These are phyloP conservation scores for Lumnitzera racemosa DNA, from an alignment of 345 rosid genomes.

Conservation along the genomic window DNA sequence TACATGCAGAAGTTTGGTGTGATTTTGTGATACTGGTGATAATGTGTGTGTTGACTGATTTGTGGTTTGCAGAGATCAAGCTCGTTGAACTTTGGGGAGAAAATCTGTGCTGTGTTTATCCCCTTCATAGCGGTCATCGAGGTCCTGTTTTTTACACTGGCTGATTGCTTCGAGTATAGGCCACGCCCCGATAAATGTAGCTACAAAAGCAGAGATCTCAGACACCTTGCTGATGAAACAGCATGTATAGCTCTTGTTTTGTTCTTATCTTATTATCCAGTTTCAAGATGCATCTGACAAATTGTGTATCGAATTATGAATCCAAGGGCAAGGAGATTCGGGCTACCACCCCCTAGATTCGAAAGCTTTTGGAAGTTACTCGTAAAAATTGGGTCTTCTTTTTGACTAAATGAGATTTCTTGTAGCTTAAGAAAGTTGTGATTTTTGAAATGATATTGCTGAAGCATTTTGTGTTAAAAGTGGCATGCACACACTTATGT, in stretches of 20 bases:
- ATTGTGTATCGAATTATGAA: background rate
- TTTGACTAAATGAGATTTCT: too few species aligned
- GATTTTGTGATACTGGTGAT: background rate
- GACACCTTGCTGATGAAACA: constrained; percentile 56
- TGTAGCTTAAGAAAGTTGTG: too few species aligned
- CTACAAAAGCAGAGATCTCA: constrained; percentile 20
- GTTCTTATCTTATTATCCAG: background rate
- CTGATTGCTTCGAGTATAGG: constrained; percentile 35
- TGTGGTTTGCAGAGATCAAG: constrained; percentile 36
- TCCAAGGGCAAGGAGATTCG: background rate
- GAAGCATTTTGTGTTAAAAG: too few species aligned
- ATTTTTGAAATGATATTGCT: too few species aligned
- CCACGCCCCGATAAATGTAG: constrained; percentile 13
- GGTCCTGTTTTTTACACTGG: constrained; percentile 25
- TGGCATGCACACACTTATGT: too few species aligned
- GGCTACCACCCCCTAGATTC: too few species aligned
- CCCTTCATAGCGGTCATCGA: constrained; percentile 54
- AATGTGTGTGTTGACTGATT: background rate
- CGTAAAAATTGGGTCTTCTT: too few species aligned
- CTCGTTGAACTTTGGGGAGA: constrained; percentile 51
- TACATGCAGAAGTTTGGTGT: too few species aligned
- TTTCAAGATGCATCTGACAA: background rate
- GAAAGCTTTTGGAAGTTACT: too few species aligned
- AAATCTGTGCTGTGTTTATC: constrained; percentile 51
- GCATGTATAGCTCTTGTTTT: constrained; percentile 29